These are phyloP conservation scores for Coprinopsis marcescibilis DNA, from an alignment of 768 basidiomycete genomes.

Conservation along the genomic window DNA sequence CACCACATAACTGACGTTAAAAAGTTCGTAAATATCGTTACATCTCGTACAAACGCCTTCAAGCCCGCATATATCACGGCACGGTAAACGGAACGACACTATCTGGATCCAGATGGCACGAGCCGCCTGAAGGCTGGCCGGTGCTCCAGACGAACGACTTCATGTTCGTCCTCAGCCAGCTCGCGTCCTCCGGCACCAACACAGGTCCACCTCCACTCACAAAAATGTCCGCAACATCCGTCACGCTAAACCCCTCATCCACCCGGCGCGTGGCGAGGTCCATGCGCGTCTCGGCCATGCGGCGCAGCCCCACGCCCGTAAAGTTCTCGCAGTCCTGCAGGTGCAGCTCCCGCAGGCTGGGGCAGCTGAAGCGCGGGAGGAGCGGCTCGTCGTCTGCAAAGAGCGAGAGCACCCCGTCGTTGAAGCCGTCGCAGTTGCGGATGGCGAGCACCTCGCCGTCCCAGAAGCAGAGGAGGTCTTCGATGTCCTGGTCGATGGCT, in stretches of 20 bases:
- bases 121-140: conserved; percentile 6
- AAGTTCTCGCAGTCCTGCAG: conserved; percentile 16
- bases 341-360: conserved; percentile 15
- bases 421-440: conserved; percentile 13
- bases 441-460: conserved; percentile 15
- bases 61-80: background rate
- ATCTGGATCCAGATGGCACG: conserved; percentile 9
- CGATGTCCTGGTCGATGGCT: conserved; percentile 10
- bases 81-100: conserved; percentile 7
- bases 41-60: no score
- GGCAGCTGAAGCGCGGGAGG: conserved; percentile 7
- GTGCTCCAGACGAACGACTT: conserved; percentile 13
- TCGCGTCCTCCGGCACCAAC: conserved; percentile 8
- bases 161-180: conserved; percentile 12
- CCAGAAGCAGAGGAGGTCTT: conserved; percentile 13
- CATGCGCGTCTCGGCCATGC: conserved; percentile 15
- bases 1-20: no score
- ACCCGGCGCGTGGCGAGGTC: conserved; percentile 10
- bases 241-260: conserved; percentile 6
- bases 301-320: conserved; percentile 11
- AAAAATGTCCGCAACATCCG: conserved; percentile 12
- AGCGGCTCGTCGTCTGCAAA: conserved; percentile 9
- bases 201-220: conserved; percentile 13
- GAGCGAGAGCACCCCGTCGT: conserved; percentile 12
- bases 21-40: no score